Evolutionary conservation across 352 stramenopile species (phyloP).

Genomic region (Pythium dissotocum): DNA sequence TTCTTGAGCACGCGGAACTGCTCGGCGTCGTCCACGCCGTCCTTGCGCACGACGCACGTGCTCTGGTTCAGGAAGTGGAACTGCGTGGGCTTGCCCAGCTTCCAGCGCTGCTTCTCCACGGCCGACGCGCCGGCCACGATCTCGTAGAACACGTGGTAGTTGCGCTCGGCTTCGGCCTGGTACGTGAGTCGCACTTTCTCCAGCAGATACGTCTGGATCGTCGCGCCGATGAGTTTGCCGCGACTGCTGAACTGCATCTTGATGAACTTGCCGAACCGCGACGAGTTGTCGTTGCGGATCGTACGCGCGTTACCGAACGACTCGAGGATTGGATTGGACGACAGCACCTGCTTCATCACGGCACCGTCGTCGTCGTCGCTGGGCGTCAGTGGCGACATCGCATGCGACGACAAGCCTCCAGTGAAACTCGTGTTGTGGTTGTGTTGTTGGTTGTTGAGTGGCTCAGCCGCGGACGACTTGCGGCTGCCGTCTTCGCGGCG

Average conservation of each 20-base stretch:
- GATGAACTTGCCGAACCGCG: slow-evolving; percentile 97
- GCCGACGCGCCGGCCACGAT: slow-evolving; percentile 76
- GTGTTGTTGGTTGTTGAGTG: neutral
- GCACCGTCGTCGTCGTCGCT: slow-evolving; percentile 53
- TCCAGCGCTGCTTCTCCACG: slow-evolving; percentile 68
- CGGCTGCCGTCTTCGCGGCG: slow-evolving; percentile 14
- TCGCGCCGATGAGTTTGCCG: slow-evolving; percentile 85
- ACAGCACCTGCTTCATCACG: slow-evolving; percentile 94
- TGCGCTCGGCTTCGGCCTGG: slow-evolving; percentile 92
- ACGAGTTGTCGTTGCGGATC: slow-evolving; percentile 97
- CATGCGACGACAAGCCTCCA: slow-evolving; percentile 21
- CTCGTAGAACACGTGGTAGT: slow-evolving; percentile 98
- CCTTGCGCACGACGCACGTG: slow-evolving; percentile 80
- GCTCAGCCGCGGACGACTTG: slow-evolving; percentile 5
- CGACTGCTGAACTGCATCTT: slow-evolving; percentile 92
- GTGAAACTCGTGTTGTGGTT: slow-evolving; percentile 2
- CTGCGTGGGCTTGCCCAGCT: slow-evolving; percentile 48
- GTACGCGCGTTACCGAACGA: slow-evolving; percentile 98
- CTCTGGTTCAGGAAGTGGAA: slow-evolving; percentile 93
- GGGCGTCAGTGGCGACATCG: slow-evolving; percentile 19
- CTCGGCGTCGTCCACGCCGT: slow-evolving; percentile 88
- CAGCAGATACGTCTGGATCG: slow-evolving; percentile 95
- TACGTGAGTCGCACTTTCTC: slow-evolving; percentile 95
- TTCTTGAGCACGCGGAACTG: slow-evolving; percentile 84
- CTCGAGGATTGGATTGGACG: slow-evolving; percentile 98